These are phyloP conservation scores for Ceratopteris richardii DNA, from an alignment of 75 land plant species.

Conservation along the genomic window DNA sequence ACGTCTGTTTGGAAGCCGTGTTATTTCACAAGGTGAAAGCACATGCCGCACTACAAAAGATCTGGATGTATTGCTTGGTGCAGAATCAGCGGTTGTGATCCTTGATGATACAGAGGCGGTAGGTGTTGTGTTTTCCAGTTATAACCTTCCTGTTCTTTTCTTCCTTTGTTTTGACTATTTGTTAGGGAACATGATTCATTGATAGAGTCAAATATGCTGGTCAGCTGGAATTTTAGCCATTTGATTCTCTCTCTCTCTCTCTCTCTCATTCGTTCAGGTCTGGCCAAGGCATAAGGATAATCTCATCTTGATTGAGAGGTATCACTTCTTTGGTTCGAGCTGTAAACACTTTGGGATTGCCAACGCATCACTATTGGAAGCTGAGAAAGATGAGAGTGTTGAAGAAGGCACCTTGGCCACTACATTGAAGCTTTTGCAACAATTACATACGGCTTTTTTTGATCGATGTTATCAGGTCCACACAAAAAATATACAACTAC, in stretches of 20 bases:
- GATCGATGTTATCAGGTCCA: constrained; percentile 15
- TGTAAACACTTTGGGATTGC: constrained; percentile 48
- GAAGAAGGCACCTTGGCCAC: constrained; percentile 73
- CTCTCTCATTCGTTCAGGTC: constrained; percentile 46
- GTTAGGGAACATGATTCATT: neutral
- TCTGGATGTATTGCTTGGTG: constrained; percentile 87
- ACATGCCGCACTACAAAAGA: constrained; percentile 80
- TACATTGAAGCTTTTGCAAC: constrained; percentile 56
- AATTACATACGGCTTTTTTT: constrained; percentile 60
- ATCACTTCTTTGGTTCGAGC: constrained; percentile 92
- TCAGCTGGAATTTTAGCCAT: neutral
- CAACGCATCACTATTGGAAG: constrained; percentile 49
- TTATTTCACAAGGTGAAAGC: constrained; percentile 84
- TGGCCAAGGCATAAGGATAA: constrained; percentile 84
- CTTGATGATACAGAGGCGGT: constrained; percentile 95
- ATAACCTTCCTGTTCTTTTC: neutral
- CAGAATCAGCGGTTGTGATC: constrained; percentile 79
- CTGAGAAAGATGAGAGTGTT: constrained; percentile 74
- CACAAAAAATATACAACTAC: too few species aligned
- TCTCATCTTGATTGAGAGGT: constrained; percentile 84
- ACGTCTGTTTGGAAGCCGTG: constrained; percentile 56
- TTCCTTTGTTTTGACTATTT: neutral
- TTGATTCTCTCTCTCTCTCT: neutral
- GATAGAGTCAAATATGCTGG: neutral
- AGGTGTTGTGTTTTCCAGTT: constrained; percentile 11